phyloP scores from a whole-genome alignment of 345 rosid species.

The Populus deltoides region DNA sequence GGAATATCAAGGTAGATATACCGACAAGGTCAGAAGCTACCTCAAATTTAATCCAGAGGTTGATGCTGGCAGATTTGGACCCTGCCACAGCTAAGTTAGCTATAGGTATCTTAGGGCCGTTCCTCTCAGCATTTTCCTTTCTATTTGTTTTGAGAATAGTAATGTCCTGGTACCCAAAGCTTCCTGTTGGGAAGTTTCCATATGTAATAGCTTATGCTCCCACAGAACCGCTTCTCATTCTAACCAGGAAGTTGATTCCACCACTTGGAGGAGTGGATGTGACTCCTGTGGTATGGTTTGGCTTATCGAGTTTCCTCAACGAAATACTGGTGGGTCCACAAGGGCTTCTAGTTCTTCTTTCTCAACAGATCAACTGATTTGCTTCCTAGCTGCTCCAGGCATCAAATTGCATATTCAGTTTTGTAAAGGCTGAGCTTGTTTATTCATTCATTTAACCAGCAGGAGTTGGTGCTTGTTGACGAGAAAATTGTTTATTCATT shows the following conservation, averaged over 20 bases:
- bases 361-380: conserved; percentile 55
- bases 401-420: neutral
- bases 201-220: conserved; percentile 87
- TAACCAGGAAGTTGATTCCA: conserved; percentile 75
- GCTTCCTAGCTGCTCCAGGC: neutral
- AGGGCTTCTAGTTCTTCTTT: conserved; percentile 86
- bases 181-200: conserved; percentile 79
- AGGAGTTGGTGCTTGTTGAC: neutral
- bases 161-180: conserved; percentile 97
- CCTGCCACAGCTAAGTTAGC: conserved; percentile 74
- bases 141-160: conserved; percentile 69
- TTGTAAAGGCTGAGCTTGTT: neutral
- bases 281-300: conserved; percentile 90
- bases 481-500: too few species aligned
- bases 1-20: neutral
- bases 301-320: conserved; percentile 70
- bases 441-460: neutral
- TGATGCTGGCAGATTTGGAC: conserved; percentile 58
- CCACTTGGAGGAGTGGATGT: conserved; percentile 92
- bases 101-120: conserved; percentile 63
- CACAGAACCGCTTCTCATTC: conserved; percentile 72
- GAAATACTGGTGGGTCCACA: conserved; percentile 90
- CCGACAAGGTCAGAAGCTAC: conserved; percentile 10
- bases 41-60: conserved; percentile 19
- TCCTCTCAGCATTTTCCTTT: conserved; percentile 68